Conservation (phyloP, 495 filamentous ascomycete species). For the Lindgomyces ingoldianus region DNA sequence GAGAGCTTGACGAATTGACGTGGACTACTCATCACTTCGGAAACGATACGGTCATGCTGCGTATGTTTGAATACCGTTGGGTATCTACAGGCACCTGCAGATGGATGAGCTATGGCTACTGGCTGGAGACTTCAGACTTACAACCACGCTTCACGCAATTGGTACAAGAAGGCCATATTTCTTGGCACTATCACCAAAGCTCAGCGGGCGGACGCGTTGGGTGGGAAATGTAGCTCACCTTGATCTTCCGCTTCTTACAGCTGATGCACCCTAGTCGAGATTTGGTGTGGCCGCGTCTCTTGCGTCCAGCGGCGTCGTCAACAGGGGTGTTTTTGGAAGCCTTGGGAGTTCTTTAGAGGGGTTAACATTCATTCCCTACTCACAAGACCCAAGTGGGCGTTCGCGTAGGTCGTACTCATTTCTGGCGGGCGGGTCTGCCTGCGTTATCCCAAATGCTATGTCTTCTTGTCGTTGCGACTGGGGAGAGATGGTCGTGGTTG, state of each 20-base stretch:
- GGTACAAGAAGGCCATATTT: conserved; percentile 29
- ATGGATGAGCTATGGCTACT: background rate
- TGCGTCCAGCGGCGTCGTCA: background rate
- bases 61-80: conserved; percentile 24
- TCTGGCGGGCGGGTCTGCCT: background rate
- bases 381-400: background rate
- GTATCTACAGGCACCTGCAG: conserved; percentile 10
- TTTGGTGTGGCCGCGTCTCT: conserved; percentile 30
- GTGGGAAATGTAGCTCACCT: conserved; percentile 2
- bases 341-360: background rate
- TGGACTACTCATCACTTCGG: conserved; percentile 22
- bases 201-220: background rate
- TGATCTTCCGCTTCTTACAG: conserved; percentile 29
- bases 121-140: background rate
- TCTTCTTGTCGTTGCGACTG: too few relatives aligned
- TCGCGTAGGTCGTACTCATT: background rate
- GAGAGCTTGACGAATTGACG: conserved; percentile 6
- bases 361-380: background rate
- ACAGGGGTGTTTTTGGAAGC: background rate
- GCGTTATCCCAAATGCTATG: background rate
- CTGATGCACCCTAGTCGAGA: conserved; percentile 22
- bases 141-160: conserved; percentile 25
- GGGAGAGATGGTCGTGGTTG: background rate
- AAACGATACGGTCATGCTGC: conserved; percentile 21
- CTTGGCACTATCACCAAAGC: conserved; percentile 19